phyloP scores from a whole-genome alignment of 176 grass and related monocot genomes.

The Oropetium thomaeum region DNA sequence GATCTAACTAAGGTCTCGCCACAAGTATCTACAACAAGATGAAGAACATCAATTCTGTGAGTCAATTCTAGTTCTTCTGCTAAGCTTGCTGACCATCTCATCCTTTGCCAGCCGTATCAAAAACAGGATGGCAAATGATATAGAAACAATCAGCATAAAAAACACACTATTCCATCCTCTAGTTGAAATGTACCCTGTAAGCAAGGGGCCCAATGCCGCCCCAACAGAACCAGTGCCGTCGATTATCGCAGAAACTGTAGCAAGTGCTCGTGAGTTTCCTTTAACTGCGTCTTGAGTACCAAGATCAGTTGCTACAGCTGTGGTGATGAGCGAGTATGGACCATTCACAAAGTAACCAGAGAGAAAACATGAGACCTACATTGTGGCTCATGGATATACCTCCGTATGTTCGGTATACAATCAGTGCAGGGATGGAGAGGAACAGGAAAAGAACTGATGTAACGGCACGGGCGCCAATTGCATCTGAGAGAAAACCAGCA shows the following conservation, averaged over 20 bases:
- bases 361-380: constrained; percentile 80
- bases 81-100: constrained; percentile 61
- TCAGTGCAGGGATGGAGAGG: constrained; percentile 74
- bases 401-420: constrained; percentile 75
- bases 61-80: constrained; percentile 33
- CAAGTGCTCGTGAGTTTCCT: constrained; percentile 82
- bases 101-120: constrained; percentile 72
- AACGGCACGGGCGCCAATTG: constrained; percentile 54
- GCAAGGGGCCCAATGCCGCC: constrained; percentile 76
- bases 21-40: neutral
- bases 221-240: constrained; percentile 88
- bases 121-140: constrained; percentile 73
- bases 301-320: constrained; percentile 89
- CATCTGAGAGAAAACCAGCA: constrained; percentile 73
- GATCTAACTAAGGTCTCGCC: neutral
- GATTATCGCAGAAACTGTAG: constrained; percentile 87
- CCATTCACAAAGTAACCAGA: constrained; percentile 92
- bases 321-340: constrained; percentile 97
- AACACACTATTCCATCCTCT: constrained; percentile 95
- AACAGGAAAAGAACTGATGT: constrained; percentile 78
- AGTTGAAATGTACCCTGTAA: constrained; percentile 93
- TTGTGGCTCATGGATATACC: constrained; percentile 77
- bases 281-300: constrained; percentile 74
- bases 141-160: constrained; percentile 84
- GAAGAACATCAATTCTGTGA: no score